These are phyloP conservation scores for Euptelea pleiosperma DNA, from an alignment of 164 flowering plant genomes.

Conservation along the genomic window DNA sequence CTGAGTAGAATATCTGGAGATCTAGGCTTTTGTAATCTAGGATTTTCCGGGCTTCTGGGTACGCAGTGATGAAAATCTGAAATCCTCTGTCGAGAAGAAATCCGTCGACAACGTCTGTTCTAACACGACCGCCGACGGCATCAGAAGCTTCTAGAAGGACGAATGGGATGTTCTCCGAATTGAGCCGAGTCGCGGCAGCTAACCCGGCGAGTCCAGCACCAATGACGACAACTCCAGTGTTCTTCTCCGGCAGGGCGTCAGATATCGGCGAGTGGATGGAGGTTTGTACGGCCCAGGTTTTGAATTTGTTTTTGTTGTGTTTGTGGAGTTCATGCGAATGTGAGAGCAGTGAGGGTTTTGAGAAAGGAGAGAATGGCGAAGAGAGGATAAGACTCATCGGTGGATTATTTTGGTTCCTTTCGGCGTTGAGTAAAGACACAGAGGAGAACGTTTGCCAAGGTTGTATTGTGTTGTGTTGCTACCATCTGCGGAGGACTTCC, in stretches of 20 bases:
- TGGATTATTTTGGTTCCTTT: neutral
- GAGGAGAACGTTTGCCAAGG: too few species aligned
- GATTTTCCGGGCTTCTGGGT: slow-evolving; percentile 67
- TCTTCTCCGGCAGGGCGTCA: slow-evolving; percentile 9
- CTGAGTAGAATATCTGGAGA: slow-evolving; percentile 80
- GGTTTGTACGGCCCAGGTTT: slow-evolving; percentile 14
- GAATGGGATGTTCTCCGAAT: slow-evolving; percentile 59
- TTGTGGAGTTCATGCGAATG: neutral
- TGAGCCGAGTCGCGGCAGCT: slow-evolving; percentile 79
- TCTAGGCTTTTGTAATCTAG: slow-evolving; percentile 46
- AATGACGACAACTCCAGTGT: slow-evolving; percentile 54
- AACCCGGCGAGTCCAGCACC: slow-evolving; percentile 96
- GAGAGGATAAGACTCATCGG: slow-evolving; percentile 10
- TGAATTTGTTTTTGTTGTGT: neutral
- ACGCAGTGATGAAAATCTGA: slow-evolving; percentile 93
- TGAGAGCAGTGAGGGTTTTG: slow-evolving; percentile 4
- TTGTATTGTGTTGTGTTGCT: too few species aligned
- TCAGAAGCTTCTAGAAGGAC: slow-evolving; percentile 83
- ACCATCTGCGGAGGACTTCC: too few species aligned
- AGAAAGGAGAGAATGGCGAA: slow-evolving; percentile 4
- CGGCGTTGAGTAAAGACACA: too few species aligned
- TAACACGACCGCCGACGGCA: slow-evolving; percentile 85
- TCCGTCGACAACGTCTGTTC: slow-evolving; percentile 77
- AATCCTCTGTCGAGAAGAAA: slow-evolving; percentile 89
- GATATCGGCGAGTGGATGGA: slow-evolving; percentile 19